A percentile compares a stretch with the other conserved stretches of the same genome.
phyloP scores from a whole-genome alignment of 805 yeast species.

The Starmerella roubikii region DNA sequence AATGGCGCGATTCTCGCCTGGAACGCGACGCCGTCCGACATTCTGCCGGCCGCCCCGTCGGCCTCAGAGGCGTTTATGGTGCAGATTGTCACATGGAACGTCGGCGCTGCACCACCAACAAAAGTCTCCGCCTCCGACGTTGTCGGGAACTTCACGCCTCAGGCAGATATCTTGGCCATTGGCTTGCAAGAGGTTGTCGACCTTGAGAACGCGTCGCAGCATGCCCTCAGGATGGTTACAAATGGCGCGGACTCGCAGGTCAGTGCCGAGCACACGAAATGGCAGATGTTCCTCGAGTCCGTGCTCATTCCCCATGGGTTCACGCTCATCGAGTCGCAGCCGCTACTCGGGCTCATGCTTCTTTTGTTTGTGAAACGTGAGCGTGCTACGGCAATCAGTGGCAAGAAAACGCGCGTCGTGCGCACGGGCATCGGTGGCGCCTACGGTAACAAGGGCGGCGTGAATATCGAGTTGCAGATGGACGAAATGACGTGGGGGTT shows the following conservation, averaged over 20 bases:
- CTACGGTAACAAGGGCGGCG: slow-evolving; percentile 62
- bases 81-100: slow-evolving; percentile 30
- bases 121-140: slow-evolving; percentile 21
- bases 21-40: slow-evolving; percentile 21
- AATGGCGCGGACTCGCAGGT: slow-evolving; percentile 33
- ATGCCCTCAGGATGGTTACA: slow-evolving; percentile 38
- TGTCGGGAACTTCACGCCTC: background rate
- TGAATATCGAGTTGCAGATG: slow-evolving; percentile 52
- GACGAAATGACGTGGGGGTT: slow-evolving; percentile 63
- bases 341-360: slow-evolving; percentile 71
- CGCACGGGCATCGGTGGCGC: slow-evolving; percentile 93
- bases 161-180: slow-evolving; percentile 56
- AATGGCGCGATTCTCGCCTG: slow-evolving; percentile 12
- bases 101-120: slow-evolving; percentile 29
- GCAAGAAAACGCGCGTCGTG: slow-evolving; percentile 58
- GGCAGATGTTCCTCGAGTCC: slow-evolving; percentile 25
- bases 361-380: slow-evolving; percentile 51
- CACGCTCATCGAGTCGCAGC: slow-evolving; percentile 55
- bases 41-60: slow-evolving; percentile 19
- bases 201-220: slow-evolving; percentile 67
- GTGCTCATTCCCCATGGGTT: slow-evolving; percentile 28
- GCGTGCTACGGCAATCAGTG: slow-evolving; percentile 39
- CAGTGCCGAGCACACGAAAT: slow-evolving; percentile 23
- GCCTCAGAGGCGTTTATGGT: slow-evolving; percentile 16
- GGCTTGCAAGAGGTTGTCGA: slow-evolving; percentile 89